Base-by-base conservation (phyloP, 768 basidiomycete genomes). In the Naganishia kalamii region DNA sequence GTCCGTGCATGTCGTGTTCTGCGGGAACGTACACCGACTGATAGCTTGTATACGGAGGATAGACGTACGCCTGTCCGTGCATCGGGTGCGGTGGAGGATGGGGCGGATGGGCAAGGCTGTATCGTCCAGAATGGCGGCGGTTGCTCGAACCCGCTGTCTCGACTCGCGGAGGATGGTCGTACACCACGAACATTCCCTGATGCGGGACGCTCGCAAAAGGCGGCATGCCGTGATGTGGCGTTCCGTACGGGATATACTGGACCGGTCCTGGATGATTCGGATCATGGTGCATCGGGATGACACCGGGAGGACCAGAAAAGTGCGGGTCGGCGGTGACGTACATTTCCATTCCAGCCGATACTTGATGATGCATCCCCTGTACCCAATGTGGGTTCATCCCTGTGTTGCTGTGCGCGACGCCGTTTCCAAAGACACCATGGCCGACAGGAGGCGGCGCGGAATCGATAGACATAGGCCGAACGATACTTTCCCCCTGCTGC, bases 401-500 rank as follows among this genome's bases (percentile, higher is more conserved):
- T 11, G 30, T 21, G 12, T 37, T 23, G 21, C 19, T 35, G 54
- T 57, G 54, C 3, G 21, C 7, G 37, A 40, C 40, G n/a, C 19
- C 54, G 23, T 40, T 57, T 33, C 11, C 12, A 2, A 40, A 5
- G 3, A 21, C 54, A 27, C 27, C 40, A 12, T 25, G 54, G 1
- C 21, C 54, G 11, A 57, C 8, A 2, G n/a, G 54, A 4, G 35
- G 8, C 21, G 54, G n/a, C 5, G 21, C 17, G 12, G 54, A 57
- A 57, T 57, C 54, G 21, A 19, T 33, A 4, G 54, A 57, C 54
- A 57, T 57, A 1, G 54, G 54, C 35, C 54, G 32, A 6, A 21
- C n/a, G 11, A 57, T 57, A 35, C 54, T 21, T 57, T 57, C 54
- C 21, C 54, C 54, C 37, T 57, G 54, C 54, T 57, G 54, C 54